A percentile compares a stretch with the other conserved stretches of the same genome.
phyloP scores from a whole-genome alignment of 352 stramenopile species.

The Globisporangium spiculum region DNA sequence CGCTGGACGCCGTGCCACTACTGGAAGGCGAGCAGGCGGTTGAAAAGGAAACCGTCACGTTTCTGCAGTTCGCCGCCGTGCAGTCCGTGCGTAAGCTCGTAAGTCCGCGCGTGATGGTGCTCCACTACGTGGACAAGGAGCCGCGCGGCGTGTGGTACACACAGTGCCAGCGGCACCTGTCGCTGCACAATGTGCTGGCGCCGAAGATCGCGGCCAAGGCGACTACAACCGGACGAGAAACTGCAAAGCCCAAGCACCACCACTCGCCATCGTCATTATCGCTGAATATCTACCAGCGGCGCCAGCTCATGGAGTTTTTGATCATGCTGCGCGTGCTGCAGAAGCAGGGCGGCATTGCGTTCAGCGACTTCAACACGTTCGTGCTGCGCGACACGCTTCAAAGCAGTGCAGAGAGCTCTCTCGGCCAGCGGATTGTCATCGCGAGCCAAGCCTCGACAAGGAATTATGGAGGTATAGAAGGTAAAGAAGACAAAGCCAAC shows the following conservation, averaged over 20 bases:
- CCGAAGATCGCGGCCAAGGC: constrained; percentile 19
- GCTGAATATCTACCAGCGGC: constrained; percentile 21
- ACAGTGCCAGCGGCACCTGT: constrained; percentile 42
- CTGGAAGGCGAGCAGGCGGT: constrained; percentile 1
- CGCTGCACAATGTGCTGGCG: constrained; percentile 35
- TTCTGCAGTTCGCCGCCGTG: constrained; percentile 37
- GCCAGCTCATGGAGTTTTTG: constrained; percentile 32
- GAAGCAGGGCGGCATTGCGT: constrained; percentile 37
- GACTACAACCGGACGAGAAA: background rate
- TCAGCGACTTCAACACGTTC: constrained; percentile 44
- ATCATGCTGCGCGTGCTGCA: constrained; percentile 35
- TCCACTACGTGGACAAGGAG: constrained; percentile 35
- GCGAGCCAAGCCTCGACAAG: constrained; percentile 16
- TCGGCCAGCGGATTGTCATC: constrained; percentile 13
- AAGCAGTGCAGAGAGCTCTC: background rate
- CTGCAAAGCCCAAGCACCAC: constrained; percentile 1
- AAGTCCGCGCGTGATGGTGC: constrained; percentile 29
- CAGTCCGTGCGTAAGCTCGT: constrained; percentile 27
- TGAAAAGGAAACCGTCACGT: constrained; percentile 29
- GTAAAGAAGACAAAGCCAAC: background rate
- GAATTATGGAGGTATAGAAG: background rate
- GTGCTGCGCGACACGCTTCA: constrained; percentile 21
- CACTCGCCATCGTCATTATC: background rate
- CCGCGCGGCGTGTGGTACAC: constrained; percentile 44
- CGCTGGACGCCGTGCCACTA: constrained; percentile 23